Evolutionary conservation across 805 yeast genomes (phyloP), one percentile per base, ranked within the genome.

Genomic region (Ogataea paraovalis): DNA sequence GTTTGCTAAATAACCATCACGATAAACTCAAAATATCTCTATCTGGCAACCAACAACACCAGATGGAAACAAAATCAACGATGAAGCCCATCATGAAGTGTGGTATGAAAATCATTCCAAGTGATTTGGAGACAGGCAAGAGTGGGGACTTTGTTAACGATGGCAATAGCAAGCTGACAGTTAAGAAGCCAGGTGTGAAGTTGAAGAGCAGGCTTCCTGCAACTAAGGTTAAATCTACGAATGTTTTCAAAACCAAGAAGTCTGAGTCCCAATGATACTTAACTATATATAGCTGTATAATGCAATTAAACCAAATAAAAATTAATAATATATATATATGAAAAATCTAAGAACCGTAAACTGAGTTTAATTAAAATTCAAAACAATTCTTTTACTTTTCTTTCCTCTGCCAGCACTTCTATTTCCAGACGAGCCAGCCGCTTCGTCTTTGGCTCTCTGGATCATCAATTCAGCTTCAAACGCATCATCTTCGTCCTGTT

Each of bases 401-500:
- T 68, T 72, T 20, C 67, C 63, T 38, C 60, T 64, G 4, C 59
- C 22, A 19, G n/a, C 10, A 3, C 27, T 21, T 67, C 50, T 47
- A 40, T 58, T 52, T 6, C 62, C 68, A 28, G 47, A 53, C 41
- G 44, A 62, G 55, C 55, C 62, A 53, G 73, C 75, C 49, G 74
- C 75, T 49, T 73, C 77, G 54, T 73, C 76, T 49, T 71, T 74
- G 3, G 81, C 82, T 53, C 71, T 71, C 22, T 76, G 65, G 20
- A 83, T 70, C 74, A 78, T 69, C 48, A 78, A 76, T 47, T 71
- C 74, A 42, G 67, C 59, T 33, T 52, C 56, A 10, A 44, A 20
- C 19, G 61, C 53, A 51, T 68, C 75, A 7, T 75, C 75, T 39
- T 76, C 82, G 59, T 72, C 70, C 36, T 71, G 76, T 8, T 67